Conservation (phyloP, 768 basidiomycete genomes). For the Agaricus sinodeliciosus region DNA sequence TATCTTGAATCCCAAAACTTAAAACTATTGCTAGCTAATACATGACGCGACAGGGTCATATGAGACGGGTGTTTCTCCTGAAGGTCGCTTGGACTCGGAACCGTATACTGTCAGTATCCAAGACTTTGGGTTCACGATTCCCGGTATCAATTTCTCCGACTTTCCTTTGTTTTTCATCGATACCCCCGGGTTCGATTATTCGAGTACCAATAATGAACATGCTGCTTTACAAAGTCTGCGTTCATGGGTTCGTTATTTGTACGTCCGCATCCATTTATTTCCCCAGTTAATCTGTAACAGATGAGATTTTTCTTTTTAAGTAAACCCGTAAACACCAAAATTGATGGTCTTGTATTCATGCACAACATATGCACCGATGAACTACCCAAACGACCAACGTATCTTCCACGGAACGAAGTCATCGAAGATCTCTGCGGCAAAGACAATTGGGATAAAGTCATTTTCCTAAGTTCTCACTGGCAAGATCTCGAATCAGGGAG, state of each 20-base stretch:
- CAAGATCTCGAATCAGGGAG: background rate
- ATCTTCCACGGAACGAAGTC: background rate
- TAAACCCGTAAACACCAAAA: background rate
- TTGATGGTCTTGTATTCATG: slow-evolving; percentile 7
- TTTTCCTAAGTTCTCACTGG: slow-evolving; percentile 3
- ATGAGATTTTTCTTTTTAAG: background rate
- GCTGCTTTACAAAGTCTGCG: background rate
- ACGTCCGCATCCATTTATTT: background rate
- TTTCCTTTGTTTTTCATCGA: background rate
- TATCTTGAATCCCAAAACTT: background rate
- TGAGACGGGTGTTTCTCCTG: background rate
- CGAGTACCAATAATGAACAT: background rate
- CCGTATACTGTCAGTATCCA: background rate
- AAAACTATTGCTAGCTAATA: background rate
- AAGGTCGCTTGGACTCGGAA: background rate
- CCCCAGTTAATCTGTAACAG: too few relatives aligned
- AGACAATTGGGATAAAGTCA: background rate
- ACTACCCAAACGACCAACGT: background rate
- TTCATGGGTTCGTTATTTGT: background rate
- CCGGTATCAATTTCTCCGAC: background rate
- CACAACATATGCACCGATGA: slow-evolving; percentile 7
- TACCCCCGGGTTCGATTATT: slow-evolving; percentile 3
- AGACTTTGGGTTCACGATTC: background rate
- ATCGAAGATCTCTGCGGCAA: slow-evolving; percentile 1
- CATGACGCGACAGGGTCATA: background rate